Evolutionary conservation across 2,329 filamentous ascomycete species (phyloP).

Genomic region (Fusarium incarnatum): DNA sequence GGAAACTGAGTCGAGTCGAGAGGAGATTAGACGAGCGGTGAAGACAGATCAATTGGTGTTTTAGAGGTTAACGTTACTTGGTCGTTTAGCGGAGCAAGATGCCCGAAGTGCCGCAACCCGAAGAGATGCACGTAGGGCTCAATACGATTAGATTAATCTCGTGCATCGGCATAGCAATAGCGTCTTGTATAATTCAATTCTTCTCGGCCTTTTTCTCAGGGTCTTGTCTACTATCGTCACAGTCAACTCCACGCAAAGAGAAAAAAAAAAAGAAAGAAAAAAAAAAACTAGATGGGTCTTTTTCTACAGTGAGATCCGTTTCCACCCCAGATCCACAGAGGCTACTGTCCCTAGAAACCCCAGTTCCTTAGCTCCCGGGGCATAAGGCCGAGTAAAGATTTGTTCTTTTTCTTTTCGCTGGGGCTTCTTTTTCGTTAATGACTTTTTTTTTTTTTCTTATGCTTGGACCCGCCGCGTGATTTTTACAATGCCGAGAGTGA

Average conservation of each 20-base stretch:
- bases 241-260: neutral
- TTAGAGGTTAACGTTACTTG: neutral
- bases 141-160: slow-evolving; percentile 13
- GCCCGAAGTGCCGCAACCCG: slow-evolving; percentile 2
- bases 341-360: slow-evolving; percentile 8
- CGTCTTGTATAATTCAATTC: neutral
- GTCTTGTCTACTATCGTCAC: slow-evolving; percentile 9
- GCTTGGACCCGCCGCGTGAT: slow-evolving; percentile 10
- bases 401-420: slow-evolving; percentile 30
- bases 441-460: neutral
- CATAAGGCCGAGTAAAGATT: slow-evolving; percentile 28
- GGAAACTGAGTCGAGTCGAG: neutral
- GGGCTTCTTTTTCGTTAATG: slow-evolving; percentile 14
- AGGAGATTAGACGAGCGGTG: slow-evolving; percentile 25
- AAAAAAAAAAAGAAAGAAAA: neutral
- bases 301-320: slow-evolving; percentile 8
- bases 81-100: slow-evolving; percentile 11
- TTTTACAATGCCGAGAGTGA: neutral
- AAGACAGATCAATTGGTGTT: neutral
- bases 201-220: slow-evolving; percentile 22
- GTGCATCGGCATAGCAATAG: slow-evolving; percentile 9
- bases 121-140: slow-evolving; percentile 15
- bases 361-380: slow-evolving; percentile 21
- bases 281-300: neutral
- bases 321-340: slow-evolving; percentile 39